These are phyloP conservation scores for Nephelium lappaceum DNA, from an alignment of 345 rosid species.

Conservation along the genomic window DNA sequence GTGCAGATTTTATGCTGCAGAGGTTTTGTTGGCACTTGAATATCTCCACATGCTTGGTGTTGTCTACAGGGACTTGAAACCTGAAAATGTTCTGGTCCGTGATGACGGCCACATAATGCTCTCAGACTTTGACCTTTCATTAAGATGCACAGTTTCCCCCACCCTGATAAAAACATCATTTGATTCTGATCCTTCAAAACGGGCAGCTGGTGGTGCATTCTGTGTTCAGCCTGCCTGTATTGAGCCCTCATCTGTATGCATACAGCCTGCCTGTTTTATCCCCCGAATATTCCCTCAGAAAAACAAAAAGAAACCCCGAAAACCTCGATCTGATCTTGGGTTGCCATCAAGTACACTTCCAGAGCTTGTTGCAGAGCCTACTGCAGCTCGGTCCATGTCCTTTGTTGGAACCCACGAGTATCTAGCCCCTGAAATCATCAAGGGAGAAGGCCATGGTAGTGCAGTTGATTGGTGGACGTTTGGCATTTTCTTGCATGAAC, in stretches of 20 bases:
- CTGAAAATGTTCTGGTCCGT: constrained; percentile 97
- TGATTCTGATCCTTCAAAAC: constrained; percentile 74
- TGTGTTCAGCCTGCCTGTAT: constrained; percentile 93
- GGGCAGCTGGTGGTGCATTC: constrained; percentile 61
- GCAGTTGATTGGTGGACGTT: constrained; percentile 99
- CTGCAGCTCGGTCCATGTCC: constrained; percentile 96
- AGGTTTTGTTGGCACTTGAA: constrained; percentile 91
- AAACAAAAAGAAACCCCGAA: constrained; percentile 73
- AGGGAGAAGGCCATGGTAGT: constrained; percentile 98
- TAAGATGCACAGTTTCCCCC: constrained; percentile 89
- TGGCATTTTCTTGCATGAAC: constrained; percentile 91
- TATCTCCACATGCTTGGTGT: constrained; percentile 99
- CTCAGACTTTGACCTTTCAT: constrained; percentile 94
- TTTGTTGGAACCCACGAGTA: constrained; percentile 99
- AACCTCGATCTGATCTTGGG: constrained; percentile 54
- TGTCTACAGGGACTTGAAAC: constrained; percentile 95
- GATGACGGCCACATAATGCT: constrained; percentile 99
- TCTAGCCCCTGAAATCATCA: constrained; percentile 93
- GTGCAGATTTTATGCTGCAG: constrained; percentile 94
- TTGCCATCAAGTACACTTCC: constrained; percentile 60
- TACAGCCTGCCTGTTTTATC: constrained; percentile 85
- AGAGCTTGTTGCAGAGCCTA: constrained; percentile 93
- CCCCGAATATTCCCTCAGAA: constrained; percentile 81
- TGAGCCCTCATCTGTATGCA: constrained; percentile 85
- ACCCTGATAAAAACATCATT: constrained; percentile 66